Conservation (phyloP, 306 rosid genomes). For the Erythrophleum fordii region DNA sequence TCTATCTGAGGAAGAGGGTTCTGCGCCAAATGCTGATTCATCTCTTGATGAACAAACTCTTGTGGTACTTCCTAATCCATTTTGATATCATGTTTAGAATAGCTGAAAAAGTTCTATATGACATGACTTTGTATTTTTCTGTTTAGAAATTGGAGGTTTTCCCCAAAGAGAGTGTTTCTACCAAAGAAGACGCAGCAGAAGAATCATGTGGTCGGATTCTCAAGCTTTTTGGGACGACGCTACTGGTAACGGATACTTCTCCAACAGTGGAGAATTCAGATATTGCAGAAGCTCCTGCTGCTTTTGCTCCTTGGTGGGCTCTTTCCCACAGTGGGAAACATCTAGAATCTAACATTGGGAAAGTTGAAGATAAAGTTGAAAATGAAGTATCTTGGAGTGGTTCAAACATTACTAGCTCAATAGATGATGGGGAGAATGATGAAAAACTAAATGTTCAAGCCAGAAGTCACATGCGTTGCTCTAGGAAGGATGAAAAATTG, state of each 20-base stretch:
- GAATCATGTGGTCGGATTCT: constrained; percentile 51
- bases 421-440: background rate
- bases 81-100: background rate
- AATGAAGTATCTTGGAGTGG: constrained; percentile 11
- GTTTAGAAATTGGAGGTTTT: constrained; percentile 53
- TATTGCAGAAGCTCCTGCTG: background rate
- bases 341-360: background rate
- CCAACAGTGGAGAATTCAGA: constrained; percentile 28
- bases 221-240: constrained; percentile 80
- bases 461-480: background rate
- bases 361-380: background rate
- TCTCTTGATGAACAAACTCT: constrained; percentile 38
- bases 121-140: constrained; percentile 15
- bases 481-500: constrained; percentile 16
- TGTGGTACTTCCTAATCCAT: constrained; percentile 50
- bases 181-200: constrained; percentile 35
- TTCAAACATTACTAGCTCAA: constrained; percentile 16
- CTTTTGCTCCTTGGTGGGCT: background rate
- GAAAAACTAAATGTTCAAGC: constrained; percentile 22
- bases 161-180: constrained; percentile 32
- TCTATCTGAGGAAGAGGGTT: constrained; percentile 47
- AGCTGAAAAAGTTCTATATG: background rate
- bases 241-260: constrained; percentile 48
- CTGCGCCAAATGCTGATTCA: constrained; percentile 28
- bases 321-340: background rate